Percentiles rank a stretch among this genome's conserved stretches.
phyloP scores from a whole-genome alignment of 2,329 filamentous ascomycete genomes.

The Apiospora kogelbergensis region DNA sequence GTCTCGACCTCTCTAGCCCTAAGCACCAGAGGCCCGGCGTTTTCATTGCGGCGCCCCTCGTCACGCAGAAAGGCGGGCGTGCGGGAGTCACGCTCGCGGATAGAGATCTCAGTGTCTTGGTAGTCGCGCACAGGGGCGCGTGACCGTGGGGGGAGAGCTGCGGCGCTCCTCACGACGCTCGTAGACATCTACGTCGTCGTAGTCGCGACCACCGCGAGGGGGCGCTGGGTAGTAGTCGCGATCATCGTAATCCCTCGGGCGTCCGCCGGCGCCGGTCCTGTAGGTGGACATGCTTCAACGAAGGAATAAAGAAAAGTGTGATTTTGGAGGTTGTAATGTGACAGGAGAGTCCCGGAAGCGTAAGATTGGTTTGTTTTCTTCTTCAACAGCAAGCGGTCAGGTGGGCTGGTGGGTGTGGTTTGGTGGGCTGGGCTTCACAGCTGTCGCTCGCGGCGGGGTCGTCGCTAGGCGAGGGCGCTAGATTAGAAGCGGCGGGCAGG shows the following conservation, averaged over 20 bases:
- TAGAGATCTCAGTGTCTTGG: slow-evolving; percentile 40
- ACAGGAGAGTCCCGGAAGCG: background rate
- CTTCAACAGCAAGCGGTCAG: background rate
- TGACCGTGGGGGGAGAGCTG: slow-evolving; percentile 20
- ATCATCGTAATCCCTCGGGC: slow-evolving; percentile 43
- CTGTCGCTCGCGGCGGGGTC: background rate
- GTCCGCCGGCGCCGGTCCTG: slow-evolving; percentile 11
- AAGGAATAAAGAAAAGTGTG: background rate
- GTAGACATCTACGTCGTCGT: slow-evolving; percentile 26
- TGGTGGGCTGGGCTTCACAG: background rate
- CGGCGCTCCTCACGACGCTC: slow-evolving; percentile 24
- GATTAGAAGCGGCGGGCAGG: background rate
- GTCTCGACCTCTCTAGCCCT: slow-evolving; percentile 57
- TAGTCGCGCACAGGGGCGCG: slow-evolving; percentile 36
- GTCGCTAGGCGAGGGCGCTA: background rate
- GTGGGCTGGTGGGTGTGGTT: background rate
- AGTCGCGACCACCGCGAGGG: slow-evolving; percentile 25
- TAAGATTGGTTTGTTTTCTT: background rate
- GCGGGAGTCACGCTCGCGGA: slow-evolving; percentile 45
- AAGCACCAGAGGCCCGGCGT: slow-evolving; percentile 52
- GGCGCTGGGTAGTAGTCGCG: slow-evolving; percentile 44
- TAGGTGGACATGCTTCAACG: background rate
- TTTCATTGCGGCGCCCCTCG: slow-evolving; percentile 46
- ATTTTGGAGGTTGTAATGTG: background rate
- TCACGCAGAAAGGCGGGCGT: slow-evolving; percentile 53